Evolutionary conservation across 345 rosid genomes (phyloP).

Genomic region (Eucalyptus tenuipes): DNA sequence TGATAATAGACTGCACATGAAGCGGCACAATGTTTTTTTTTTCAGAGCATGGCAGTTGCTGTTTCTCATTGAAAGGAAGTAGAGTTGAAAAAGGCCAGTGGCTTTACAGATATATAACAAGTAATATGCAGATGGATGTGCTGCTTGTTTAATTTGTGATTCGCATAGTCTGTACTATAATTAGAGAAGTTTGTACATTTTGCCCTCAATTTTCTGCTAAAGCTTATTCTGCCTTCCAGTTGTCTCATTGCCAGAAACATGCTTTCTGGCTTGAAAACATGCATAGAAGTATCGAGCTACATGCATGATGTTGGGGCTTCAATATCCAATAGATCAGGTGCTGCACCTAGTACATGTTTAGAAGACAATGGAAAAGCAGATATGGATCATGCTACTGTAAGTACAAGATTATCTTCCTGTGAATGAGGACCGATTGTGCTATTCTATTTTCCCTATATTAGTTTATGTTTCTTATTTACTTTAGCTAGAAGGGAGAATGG

Average conservation of each 20-base stretch:
- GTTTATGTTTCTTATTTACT: background rate
- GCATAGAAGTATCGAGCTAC: slow-evolving; percentile 74
- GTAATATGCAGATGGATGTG: background rate
- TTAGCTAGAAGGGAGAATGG: background rate
- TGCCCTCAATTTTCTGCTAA: background rate
- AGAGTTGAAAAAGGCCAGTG: background rate
- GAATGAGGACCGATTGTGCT: background rate
- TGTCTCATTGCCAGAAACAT: slow-evolving; percentile 96
- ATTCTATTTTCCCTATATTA: background rate
- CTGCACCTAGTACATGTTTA: slow-evolving; percentile 35
- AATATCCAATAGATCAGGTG: slow-evolving; percentile 34
- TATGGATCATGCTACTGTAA: slow-evolving; percentile 17
- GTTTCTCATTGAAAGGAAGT: background rate
- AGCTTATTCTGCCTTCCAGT: slow-evolving; percentile 26
- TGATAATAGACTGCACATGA: background rate
- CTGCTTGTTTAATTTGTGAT: background rate
- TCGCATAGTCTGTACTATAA: background rate
- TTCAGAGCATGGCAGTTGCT: background rate
- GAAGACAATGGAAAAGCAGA: slow-evolving; percentile 59
- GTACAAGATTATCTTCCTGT: background rate
- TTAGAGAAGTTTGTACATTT: background rate
- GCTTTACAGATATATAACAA: background rate
- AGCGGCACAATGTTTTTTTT: background rate
- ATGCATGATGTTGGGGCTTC: slow-evolving; percentile 71
- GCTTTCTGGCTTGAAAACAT: slow-evolving; percentile 94